These are phyloP conservation scores for Cytospora piceae DNA, from an alignment of 2,329 filamentous ascomycete genomes.

Conservation along the genomic window DNA sequence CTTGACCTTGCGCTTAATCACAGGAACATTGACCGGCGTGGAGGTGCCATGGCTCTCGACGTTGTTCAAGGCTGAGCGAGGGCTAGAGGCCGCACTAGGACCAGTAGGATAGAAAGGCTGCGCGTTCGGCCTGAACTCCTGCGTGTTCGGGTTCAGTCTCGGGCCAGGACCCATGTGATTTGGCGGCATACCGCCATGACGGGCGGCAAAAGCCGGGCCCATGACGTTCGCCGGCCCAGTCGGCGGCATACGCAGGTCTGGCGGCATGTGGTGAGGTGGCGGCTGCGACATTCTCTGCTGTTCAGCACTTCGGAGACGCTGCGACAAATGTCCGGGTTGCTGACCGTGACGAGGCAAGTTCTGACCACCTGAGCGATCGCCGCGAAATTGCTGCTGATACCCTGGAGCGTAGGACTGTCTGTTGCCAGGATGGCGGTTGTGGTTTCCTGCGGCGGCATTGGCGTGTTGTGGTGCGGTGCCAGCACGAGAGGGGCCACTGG, in stretches of 20 bases:
- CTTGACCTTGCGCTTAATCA: constrained; percentile 73
- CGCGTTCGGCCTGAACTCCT: constrained; percentile 83
- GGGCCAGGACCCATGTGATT: constrained; percentile 51
- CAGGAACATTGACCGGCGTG: constrained; percentile 47
- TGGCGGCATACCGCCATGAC: constrained; percentile 53
- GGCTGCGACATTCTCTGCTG: constrained; percentile 52
- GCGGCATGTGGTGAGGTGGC: constrained; percentile 50
- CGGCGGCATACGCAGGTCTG: constrained; percentile 72
- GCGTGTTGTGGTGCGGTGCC: constrained; percentile 39
- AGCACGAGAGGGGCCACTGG: constrained; percentile 30
- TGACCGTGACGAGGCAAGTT: constrained; percentile 40
- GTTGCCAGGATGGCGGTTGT: constrained; percentile 51
- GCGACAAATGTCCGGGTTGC: constrained; percentile 48
- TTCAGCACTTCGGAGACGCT: constrained; percentile 50
- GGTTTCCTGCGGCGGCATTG: constrained; percentile 33
- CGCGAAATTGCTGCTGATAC: constrained; percentile 52
- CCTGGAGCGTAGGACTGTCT: constrained; percentile 54
- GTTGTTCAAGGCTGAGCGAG: constrained; percentile 63
- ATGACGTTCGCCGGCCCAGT: constrained; percentile 69
- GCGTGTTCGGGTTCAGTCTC: constrained; percentile 67
- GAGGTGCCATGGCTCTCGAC: constrained; percentile 40
- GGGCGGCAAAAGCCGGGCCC: constrained; percentile 57
- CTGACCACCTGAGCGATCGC: constrained; percentile 45
- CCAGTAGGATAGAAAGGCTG: constrained; percentile 77
- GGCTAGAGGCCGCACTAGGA: constrained; percentile 73